Evolutionary conservation across 148 eudicot genomes (phyloP).

Genomic region (Oxyria digyna): DNA sequence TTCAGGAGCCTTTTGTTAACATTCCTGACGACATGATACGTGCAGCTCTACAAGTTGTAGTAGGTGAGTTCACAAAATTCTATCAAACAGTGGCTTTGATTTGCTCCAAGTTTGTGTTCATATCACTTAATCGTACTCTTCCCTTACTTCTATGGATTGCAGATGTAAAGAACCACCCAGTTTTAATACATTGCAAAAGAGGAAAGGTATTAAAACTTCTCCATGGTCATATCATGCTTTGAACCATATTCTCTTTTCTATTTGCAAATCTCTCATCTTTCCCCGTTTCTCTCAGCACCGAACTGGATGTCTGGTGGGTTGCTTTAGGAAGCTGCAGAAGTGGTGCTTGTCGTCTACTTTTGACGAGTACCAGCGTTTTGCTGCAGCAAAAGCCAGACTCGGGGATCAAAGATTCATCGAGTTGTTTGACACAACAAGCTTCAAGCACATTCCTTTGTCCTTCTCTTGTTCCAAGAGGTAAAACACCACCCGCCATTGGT

Average conservation of each 20-base stretch:
- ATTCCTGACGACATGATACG: constrained; percentile 74
- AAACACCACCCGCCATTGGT: background rate
- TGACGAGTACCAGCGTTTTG: constrained; percentile 17
- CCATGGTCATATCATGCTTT: background rate
- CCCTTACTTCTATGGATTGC: constrained; percentile 8
- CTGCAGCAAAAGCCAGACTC: constrained; percentile 13
- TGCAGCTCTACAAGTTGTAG: constrained; percentile 58
- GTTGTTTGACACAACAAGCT: constrained; percentile 13
- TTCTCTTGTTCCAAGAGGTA: constrained; percentile 27
- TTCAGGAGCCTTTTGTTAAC: constrained; percentile 82
- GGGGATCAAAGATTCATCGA: constrained; percentile 14
- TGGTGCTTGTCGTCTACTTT: constrained; percentile 16
- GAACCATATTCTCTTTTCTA: background rate
- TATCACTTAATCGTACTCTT: background rate
- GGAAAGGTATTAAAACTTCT: constrained; percentile 50
- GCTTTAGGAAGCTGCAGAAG: constrained; percentile 15
- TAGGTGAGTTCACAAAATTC: constrained; percentile 31
- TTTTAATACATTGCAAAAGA: constrained; percentile 84
- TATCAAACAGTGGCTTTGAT: background rate
- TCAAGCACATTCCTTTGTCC: constrained; percentile 18
- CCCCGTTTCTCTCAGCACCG: constrained; percentile 33
- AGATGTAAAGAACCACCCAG: constrained; percentile 77
- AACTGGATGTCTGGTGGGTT: constrained; percentile 17
- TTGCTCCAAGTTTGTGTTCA: background rate
- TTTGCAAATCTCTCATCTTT: background rate